These are phyloP conservation scores for Zalaria obscura DNA, from an alignment of 2,329 filamentous ascomycete species.

Conservation along the genomic window DNA sequence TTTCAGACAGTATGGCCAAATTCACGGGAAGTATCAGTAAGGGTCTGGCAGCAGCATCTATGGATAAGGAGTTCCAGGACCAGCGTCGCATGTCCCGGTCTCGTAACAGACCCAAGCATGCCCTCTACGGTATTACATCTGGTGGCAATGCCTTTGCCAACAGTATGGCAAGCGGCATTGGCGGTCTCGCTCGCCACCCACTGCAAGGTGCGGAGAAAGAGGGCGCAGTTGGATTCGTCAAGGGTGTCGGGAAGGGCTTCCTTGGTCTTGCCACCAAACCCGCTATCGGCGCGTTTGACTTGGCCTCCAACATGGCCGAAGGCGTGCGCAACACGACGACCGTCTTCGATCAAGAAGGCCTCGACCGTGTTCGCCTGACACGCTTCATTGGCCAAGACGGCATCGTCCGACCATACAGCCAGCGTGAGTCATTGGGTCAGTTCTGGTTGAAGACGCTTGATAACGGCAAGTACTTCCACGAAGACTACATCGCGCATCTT, in stretches of 20 bases:
- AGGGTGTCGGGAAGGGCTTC: slow-evolving; percentile 90
- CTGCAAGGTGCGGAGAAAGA: slow-evolving; percentile 93
- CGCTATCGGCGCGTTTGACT: slow-evolving; percentile 88
- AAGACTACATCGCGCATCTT: slow-evolving; percentile 91
- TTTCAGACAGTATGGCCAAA: slow-evolving; percentile 95
- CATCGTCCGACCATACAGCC: slow-evolving; percentile 84
- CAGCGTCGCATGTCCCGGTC: slow-evolving; percentile 84
- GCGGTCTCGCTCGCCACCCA: slow-evolving; percentile 83
- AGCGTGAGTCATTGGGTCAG: slow-evolving; percentile 89
- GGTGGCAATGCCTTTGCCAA: slow-evolving; percentile 91
- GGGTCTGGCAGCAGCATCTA: slow-evolving; percentile 81
- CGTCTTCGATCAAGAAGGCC: slow-evolving; percentile 86
- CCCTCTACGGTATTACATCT: slow-evolving; percentile 86
- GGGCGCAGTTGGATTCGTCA: slow-evolving; percentile 86
- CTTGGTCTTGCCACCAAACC: slow-evolving; percentile 94
- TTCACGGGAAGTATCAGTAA: slow-evolving; percentile 96
- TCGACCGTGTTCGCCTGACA: slow-evolving; percentile 86
- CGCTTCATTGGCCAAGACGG: slow-evolving; percentile 87
- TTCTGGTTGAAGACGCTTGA: slow-evolving; percentile 98
- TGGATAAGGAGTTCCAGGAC: slow-evolving; percentile 98
- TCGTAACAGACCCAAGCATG: slow-evolving; percentile 91
- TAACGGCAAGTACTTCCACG: slow-evolving; percentile 94
- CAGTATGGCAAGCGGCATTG: slow-evolving; percentile 84
- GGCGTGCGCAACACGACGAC: slow-evolving; percentile 98
- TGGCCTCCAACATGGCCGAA: slow-evolving; percentile 92